Evolutionary conservation across 2,329 filamentous ascomycete species (phyloP).

Genomic region (Diaporthe ilicicola): DNA sequence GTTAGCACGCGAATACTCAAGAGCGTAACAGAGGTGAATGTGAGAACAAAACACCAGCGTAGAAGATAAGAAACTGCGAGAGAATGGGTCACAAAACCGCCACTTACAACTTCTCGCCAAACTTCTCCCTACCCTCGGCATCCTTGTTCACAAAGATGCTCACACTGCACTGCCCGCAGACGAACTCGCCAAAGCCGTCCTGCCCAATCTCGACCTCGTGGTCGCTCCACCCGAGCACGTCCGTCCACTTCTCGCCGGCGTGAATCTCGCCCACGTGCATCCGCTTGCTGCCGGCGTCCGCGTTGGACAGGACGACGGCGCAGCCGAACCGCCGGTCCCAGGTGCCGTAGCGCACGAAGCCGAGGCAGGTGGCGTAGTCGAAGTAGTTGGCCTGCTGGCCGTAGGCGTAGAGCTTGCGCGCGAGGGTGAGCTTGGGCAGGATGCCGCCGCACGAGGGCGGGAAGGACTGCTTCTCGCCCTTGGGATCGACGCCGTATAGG

Average conservation of each 20-base stretch:
- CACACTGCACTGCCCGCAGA: conserved; percentile 61
- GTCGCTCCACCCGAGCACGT: conserved; percentile 65
- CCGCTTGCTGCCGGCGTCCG: conserved; percentile 57
- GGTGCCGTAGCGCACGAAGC: conserved; percentile 63
- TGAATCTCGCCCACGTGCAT: conserved; percentile 71
- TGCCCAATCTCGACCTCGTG: conserved; percentile 66
- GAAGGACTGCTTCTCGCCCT: conserved; percentile 50
- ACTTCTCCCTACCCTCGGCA: conserved; percentile 57
- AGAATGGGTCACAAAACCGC: neutral
- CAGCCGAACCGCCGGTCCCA: conserved; percentile 57
- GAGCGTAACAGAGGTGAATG: fast-evolving
- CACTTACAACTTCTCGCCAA: conserved; percentile 52
- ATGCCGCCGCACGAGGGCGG: conserved; percentile 61
- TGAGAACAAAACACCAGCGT: neutral
- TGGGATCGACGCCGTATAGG: conserved; percentile 65
- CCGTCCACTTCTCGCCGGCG: conserved; percentile 69
- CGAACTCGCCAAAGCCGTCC: conserved; percentile 68
- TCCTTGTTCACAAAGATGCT: conserved; percentile 67
- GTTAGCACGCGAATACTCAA: neutral
- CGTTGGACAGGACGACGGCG: conserved; percentile 66
- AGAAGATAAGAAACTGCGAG: too few relatives aligned
- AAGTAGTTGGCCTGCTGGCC: conserved; percentile 72
- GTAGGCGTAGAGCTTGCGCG: conserved; percentile 73
- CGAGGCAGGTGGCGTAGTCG: conserved; percentile 68
- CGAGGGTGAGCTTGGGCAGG: conserved; percentile 67